Percentiles rank a stretch among this genome's conserved stretches.
These are phyloP conservation scores for Medicago arabica DNA, from an alignment of 306 rosid genomes.

Conservation along the genomic window DNA sequence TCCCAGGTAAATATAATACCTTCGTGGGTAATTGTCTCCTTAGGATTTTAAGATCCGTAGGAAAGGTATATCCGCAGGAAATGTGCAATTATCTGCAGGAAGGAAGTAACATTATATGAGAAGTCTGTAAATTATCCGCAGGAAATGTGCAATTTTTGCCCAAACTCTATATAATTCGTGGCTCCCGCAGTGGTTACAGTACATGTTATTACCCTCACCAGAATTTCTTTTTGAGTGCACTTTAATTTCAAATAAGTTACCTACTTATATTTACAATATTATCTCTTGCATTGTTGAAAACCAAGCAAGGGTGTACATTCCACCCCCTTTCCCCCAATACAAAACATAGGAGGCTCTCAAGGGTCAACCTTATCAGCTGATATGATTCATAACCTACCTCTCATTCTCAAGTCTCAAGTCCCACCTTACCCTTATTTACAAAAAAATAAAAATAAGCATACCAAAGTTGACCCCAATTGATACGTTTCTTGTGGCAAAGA, in stretches of 20 bases:
- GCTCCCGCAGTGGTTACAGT: too few species aligned
- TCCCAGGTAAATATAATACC: too few species aligned
- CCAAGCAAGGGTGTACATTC: conserved; percentile 5
- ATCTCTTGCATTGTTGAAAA: not conserved
- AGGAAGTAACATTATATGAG: too few species aligned
- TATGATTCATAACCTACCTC: not conserved
- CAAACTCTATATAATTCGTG: too few species aligned
- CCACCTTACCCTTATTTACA: not conserved
- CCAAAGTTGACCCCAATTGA: conserved; percentile 26
- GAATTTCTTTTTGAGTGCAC: not conserved
- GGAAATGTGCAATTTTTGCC: too few species aligned
- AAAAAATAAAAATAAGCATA: not conserved
- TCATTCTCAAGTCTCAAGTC: not conserved
- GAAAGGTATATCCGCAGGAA: too few species aligned
- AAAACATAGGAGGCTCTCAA: not conserved
- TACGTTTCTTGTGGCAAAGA: conserved; percentile 49
- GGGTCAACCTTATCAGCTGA: conserved; percentile 18
- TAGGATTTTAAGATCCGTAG: too few species aligned
- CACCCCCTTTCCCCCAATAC: not conserved
- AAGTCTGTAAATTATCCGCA: too few species aligned
- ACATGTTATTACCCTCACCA: too few species aligned
- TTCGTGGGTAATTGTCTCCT: too few species aligned
- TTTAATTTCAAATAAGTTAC: not conserved
- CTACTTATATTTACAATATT: too few species aligned
- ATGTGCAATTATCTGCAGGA: too few species aligned